phyloP scores from a whole-genome alignment of 2,329 filamentous ascomycete species.

The Emmonsia crescens region DNA sequence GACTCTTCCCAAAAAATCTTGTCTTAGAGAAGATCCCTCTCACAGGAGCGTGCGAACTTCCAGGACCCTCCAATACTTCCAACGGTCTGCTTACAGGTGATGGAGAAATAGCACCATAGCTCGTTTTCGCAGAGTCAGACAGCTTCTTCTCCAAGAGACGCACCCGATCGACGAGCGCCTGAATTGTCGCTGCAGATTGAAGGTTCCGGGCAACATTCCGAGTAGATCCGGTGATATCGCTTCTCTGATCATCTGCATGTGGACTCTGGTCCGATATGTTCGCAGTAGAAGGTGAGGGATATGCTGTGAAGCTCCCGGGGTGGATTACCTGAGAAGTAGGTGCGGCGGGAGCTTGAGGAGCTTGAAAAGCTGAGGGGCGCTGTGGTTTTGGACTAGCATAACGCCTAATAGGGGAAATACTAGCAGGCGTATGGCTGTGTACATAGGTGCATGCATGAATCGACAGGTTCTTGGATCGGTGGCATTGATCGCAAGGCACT shows the following conservation, averaged over 20 bases:
- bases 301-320: neutral
- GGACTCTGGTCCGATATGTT: neutral
- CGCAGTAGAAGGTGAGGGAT: neutral
- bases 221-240: neutral
- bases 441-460: neutral
- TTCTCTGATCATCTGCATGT: neutral
- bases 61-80: neutral
- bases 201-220: neutral
- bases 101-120: neutral
- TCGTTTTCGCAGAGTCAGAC: neutral
- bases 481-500: slow-evolving; percentile 1
- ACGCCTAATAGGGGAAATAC: neutral
- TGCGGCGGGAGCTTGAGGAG: neutral
- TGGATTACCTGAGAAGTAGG: neutral
- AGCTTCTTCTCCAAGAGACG: slow-evolving; percentile 1
- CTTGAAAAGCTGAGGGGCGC: neutral
- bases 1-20: slow-evolving; percentile 42
- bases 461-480: neutral
- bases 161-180: neutral
- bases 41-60: neutral
- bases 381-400: neutral
- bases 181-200: neutral
- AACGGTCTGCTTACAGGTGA: neutral
- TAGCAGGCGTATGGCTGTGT: neutral
- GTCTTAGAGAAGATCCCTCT: slow-evolving; percentile 30